Evolutionary conservation across 2,329 filamentous ascomycete genomes (phyloP).

Genomic region (Trichoderma gracile): DNA sequence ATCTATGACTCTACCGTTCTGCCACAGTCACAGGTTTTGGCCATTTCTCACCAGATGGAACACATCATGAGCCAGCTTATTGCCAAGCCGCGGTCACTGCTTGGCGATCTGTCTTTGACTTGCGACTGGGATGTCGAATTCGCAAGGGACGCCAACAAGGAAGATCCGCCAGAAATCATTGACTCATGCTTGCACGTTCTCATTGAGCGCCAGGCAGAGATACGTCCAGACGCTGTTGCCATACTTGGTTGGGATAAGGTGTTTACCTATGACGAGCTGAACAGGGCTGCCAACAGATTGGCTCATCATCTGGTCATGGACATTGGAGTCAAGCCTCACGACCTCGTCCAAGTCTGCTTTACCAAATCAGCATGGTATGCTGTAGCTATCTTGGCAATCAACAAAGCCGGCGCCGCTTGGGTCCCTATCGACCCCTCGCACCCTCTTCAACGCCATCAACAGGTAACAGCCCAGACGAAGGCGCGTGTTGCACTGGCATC

Average conservation of each 20-base stretch:
- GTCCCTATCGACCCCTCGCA: conserved; percentile 9
- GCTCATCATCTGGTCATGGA: neutral
- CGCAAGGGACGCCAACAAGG: neutral
- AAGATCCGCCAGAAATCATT: neutral
- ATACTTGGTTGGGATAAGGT: neutral
- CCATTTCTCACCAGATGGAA: conserved; percentile 8
- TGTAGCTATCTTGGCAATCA: conserved; percentile 9
- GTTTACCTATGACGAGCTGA: neutral
- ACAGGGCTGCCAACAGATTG: neutral
- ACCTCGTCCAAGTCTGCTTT: conserved; percentile 4
- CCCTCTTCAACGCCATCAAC: conserved; percentile 5
- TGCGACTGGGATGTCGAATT: neutral
- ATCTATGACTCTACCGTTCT: conserved; percentile 14
- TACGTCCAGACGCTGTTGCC: neutral
- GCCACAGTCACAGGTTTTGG: neutral
- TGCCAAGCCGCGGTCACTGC: neutral
- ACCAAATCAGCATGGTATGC: conserved; percentile 13
- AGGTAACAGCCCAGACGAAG: conserved; percentile 10
- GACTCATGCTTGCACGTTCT: neutral
- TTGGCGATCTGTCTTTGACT: neutral
- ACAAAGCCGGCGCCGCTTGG: conserved; percentile 8
- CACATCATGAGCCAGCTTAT: neutral
- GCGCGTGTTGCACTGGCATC: neutral
- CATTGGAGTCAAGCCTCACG: neutral
- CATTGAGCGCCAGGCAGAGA: neutral